Evolutionary conservation across 108 stramenopile species (phyloP).

Genomic region (Epithemia pelagica): DNA sequence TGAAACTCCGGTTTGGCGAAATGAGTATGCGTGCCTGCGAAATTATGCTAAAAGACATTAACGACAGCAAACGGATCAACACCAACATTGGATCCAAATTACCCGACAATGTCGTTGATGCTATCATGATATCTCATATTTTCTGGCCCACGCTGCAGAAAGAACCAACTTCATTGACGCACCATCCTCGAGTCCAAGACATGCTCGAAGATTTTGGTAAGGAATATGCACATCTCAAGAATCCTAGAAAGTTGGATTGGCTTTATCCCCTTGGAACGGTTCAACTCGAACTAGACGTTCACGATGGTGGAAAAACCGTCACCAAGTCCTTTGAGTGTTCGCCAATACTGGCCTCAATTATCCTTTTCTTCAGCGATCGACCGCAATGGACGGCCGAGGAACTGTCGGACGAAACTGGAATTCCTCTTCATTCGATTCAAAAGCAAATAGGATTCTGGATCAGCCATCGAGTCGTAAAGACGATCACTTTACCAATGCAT

Average conservation of each 20-base stretch:
- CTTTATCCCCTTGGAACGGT: conserved; percentile 82
- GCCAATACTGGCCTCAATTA: conserved; percentile 85
- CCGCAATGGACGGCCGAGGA: conserved; percentile 60
- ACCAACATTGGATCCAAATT: conserved; percentile 66
- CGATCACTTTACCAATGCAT: conserved; percentile 9
- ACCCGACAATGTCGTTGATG: conserved; percentile 47
- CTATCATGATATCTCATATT: conserved; percentile 86
- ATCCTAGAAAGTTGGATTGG: conserved; percentile 88
- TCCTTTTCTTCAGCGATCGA: conserved; percentile 87
- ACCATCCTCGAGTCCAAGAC: conserved; percentile 72
- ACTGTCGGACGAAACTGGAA: conserved; percentile 60
- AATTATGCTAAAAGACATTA: conserved; percentile 96
- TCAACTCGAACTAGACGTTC: conserved; percentile 85
- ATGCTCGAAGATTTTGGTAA: conserved; percentile 58
- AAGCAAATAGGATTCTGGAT: conserved; percentile 84
- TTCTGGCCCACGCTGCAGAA: conserved; percentile 95
- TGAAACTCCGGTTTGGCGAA: conserved; percentile 96
- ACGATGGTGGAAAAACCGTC: conserved; percentile 49
- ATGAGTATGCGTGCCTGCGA: conserved; percentile 88
- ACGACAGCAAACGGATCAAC: conserved; percentile 91
- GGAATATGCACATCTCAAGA: conserved; percentile 84
- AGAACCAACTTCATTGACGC: conserved; percentile 47
- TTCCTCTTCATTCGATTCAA: conserved; percentile 57
- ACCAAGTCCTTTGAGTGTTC: conserved; percentile 76
- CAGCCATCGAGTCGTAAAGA: conserved; percentile 68